Evolutionary conservation across 192 early-diverging fungal genomes (phyloP).

Genomic region (Backusella psychrophila): DNA sequence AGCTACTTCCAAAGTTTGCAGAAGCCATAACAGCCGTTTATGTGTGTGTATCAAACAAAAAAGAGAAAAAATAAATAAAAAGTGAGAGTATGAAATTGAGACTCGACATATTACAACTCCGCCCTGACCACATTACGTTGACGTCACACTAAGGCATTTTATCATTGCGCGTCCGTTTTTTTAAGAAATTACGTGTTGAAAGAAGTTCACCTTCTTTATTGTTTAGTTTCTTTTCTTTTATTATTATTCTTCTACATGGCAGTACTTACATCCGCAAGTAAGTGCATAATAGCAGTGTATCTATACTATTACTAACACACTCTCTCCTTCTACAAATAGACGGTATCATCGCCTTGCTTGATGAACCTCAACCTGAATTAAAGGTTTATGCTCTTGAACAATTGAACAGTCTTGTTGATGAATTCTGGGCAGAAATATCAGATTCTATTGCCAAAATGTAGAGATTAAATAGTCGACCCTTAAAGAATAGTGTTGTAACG

Average conservation of each 20-base stretch:
- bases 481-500: neutral
- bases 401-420: slow-evolving; percentile 85
- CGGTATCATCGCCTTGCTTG: slow-evolving; percentile 91
- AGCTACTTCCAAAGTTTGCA: slow-evolving; percentile 16
- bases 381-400: slow-evolving; percentile 92
- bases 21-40: slow-evolving; percentile 9
- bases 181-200: neutral
- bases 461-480: neutral
- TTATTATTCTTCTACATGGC: slow-evolving; percentile 11
- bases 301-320: neutral
- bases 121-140: neutral
- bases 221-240: neutral
- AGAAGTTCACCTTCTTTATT: slow-evolving; percentile 1
- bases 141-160: slow-evolving; percentile 1
- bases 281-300: neutral
- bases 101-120: neutral
- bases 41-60: neutral
- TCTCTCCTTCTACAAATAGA: slow-evolving; percentile 44
- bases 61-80: neutral
- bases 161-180: slow-evolving; percentile 2
- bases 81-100: neutral
- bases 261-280: slow-evolving; percentile 31
- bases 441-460: slow-evolving; percentile 91
- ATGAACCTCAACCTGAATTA: slow-evolving; percentile 89
- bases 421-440: slow-evolving; percentile 98